phyloP scores from a whole-genome alignment of 2,329 filamentous ascomycete genomes.

The Penicillium verrucosum region DNA sequence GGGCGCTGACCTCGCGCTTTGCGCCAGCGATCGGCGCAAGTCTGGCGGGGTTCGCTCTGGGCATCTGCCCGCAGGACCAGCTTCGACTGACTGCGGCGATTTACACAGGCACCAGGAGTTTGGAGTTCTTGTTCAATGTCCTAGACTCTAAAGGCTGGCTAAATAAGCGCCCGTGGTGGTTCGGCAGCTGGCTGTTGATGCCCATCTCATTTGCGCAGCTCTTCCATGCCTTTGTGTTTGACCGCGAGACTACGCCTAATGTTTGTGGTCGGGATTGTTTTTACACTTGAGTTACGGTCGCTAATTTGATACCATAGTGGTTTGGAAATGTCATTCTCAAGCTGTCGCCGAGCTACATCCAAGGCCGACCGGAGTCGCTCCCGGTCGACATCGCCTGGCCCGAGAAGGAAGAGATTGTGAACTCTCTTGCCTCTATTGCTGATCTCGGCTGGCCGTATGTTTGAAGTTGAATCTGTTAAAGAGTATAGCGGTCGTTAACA shows the following conservation, averaged over 20 bases:
- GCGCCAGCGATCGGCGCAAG: slow-evolving; percentile 89
- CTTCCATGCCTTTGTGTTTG: slow-evolving; percentile 72
- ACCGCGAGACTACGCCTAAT: slow-evolving; percentile 68
- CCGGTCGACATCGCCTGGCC: slow-evolving; percentile 71
- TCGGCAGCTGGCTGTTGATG: slow-evolving; percentile 78
- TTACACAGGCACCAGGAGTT: slow-evolving; percentile 72
- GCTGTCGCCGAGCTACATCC: slow-evolving; percentile 75
- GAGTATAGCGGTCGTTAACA: neutral
- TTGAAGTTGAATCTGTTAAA: neutral
- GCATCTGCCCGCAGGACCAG: slow-evolving; percentile 68
- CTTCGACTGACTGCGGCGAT: slow-evolving; percentile 77
- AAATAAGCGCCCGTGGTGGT: slow-evolving; percentile 73
- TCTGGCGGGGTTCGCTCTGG: slow-evolving; percentile 77
- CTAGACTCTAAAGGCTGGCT: slow-evolving; percentile 70
- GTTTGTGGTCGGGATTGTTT: slow-evolving; percentile 42
- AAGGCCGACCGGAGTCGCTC: slow-evolving; percentile 65
- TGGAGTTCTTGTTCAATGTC: slow-evolving; percentile 84
- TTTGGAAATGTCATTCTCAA: slow-evolving; percentile 65
- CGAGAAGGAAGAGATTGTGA: slow-evolving; percentile 68
- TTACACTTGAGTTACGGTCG: neutral
- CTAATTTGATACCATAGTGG: slow-evolving; percentile 35
- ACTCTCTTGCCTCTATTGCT: slow-evolving; percentile 78
- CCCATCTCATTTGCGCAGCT: slow-evolving; percentile 73
- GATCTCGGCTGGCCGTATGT: slow-evolving; percentile 77
- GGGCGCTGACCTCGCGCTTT: slow-evolving; percentile 73